phyloP scores from a whole-genome alignment of 768 basidiomycete genomes.

The Lentinula edodes region DNA sequence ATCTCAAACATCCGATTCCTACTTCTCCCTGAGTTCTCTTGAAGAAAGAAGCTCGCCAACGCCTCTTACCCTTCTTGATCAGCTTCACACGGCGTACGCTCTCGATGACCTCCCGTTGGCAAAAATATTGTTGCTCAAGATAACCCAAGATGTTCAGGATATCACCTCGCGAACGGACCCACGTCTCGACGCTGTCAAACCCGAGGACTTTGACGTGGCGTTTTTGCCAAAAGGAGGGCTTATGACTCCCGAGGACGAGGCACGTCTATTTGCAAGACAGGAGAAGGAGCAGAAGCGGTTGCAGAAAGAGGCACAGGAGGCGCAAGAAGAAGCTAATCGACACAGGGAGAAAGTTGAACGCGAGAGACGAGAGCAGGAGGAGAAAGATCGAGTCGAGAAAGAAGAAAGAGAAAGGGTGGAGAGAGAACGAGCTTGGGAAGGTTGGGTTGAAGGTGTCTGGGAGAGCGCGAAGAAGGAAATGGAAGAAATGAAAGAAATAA shows the following conservation, averaged over 20 bases:
- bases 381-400: neutral
- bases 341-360: neutral
- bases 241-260: slow-evolving; percentile 24
- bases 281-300: slow-evolving; percentile 23
- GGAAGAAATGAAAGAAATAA: slow-evolving; percentile 17
- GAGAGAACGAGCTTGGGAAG: slow-evolving; percentile 12
- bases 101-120: slow-evolving; percentile 63
- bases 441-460: slow-evolving; percentile 21
- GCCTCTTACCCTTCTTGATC: slow-evolving; percentile 49
- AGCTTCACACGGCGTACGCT: slow-evolving; percentile 63
- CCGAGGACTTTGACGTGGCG: slow-evolving; percentile 37
- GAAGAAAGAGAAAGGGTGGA: slow-evolving; percentile 1
- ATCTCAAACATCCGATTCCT: neutral
- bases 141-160: slow-evolving; percentile 51
- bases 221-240: slow-evolving; percentile 34
- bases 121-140: slow-evolving; percentile 55
- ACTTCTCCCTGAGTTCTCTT: neutral
- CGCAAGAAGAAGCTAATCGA: neutral
- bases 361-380: neutral
- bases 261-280: slow-evolving; percentile 26
- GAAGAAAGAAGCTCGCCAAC: slow-evolving; percentile 9
- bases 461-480: slow-evolving; percentile 15
- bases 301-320: slow-evolving; percentile 8
- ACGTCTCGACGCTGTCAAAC: slow-evolving; percentile 53
- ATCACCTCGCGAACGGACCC: slow-evolving; percentile 54